Base-by-base conservation (phyloP, 306 rosid species). In the Pachyrhizus erosus region DNA sequence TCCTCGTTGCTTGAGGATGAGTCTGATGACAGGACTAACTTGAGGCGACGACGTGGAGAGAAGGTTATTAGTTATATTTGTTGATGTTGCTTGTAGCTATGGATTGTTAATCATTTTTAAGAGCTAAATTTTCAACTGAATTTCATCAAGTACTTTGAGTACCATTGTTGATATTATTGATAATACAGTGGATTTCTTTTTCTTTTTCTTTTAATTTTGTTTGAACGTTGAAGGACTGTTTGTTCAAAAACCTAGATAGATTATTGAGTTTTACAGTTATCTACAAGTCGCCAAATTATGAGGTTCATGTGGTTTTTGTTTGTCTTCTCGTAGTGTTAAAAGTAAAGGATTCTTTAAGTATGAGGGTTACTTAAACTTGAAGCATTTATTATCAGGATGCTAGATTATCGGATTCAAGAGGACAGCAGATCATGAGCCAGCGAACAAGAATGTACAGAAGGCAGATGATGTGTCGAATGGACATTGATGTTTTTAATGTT, bases 341-440 rank as follows among this genome's bases (percentile, higher is more conserved):
- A 73, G 77, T 51, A 66, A 31, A 77, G 58, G 37, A 64, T n/a
- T 65, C 57, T 83, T 83, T 5, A 65, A 33, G 62, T 69, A 68
- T 60, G 76, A 81, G 62, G 34, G 26, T 90, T 46, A 86, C 76
- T 85, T 79, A 42, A 33, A 34, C 11, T 84, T 79, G 37, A 31
- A 34, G 14, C 54, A 77, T 70, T 86, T 67, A 40, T 83, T 64
- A 66, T 66, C 92, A 96, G 99, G 99, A 92, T 88, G 90, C 81
- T 61, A 92, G 98, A 78, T 83, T 84, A 61, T 90, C 86, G 18
- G 98, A 93, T 84, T 82, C 86, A 80, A 86, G 99, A 83, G 99
- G 99, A 58, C 87, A 87, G 40, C 71, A 26, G 8, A 83, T 89
- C 37, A 90, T 96, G 78, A 89, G 78, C 57, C 99, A 91, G 88